A percentile compares a stretch with the other conserved stretches of the same genome.
phyloP scores from a whole-genome alignment of 1,284 basidiomycete species.

The Papiliotrema fonsecae region DNA sequence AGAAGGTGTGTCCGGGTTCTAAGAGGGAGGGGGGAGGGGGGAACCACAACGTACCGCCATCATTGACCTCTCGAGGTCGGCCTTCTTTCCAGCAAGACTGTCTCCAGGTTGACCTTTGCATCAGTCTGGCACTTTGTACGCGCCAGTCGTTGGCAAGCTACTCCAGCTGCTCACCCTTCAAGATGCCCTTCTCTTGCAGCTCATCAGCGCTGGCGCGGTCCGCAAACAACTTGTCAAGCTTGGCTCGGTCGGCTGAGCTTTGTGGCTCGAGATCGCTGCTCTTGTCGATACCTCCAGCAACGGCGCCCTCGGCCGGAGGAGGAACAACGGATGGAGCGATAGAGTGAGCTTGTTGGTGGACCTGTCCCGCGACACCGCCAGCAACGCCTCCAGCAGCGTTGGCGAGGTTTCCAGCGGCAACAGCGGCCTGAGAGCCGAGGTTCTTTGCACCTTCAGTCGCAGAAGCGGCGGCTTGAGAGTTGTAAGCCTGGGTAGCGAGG shows the following conservation, averaged over 20 bases:
- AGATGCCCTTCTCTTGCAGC: conserved; percentile 66
- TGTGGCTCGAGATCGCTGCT: conserved; percentile 30
- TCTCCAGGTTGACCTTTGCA: conserved; percentile 52
- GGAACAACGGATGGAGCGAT: conserved; percentile 31
- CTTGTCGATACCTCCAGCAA: conserved; percentile 29
- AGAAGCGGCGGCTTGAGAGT: conserved; percentile 28
- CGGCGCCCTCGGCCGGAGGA: conserved; percentile 18
- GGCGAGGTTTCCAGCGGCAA: no score
- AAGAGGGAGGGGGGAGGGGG: no score
- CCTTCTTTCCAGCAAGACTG: conserved; percentile 64
- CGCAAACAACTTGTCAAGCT: conserved; percentile 59
- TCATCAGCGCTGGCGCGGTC: conserved; percentile 60
- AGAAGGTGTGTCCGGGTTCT: no score
- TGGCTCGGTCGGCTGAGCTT: conserved; percentile 34
- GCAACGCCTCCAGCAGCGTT: no score
- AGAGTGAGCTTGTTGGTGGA: conserved; percentile 33
- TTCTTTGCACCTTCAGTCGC: conserved; percentile 24
- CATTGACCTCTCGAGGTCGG: conserved; percentile 62
- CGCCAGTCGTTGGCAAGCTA: neutral
- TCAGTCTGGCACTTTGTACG: neutral
- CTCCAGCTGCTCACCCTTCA: conserved; percentile 56
- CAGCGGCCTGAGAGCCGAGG: conserved; percentile 19
- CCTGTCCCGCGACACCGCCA: conserved; percentile 28
- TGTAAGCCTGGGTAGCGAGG: conserved; percentile 32
- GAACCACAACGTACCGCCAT: conserved; percentile 59